A percentile compares a stretch with the other conserved stretches of the same genome.
Evolutionary conservation across 345 rosid species (phyloP).

Genomic region (Eutrema yunnanense): DNA sequence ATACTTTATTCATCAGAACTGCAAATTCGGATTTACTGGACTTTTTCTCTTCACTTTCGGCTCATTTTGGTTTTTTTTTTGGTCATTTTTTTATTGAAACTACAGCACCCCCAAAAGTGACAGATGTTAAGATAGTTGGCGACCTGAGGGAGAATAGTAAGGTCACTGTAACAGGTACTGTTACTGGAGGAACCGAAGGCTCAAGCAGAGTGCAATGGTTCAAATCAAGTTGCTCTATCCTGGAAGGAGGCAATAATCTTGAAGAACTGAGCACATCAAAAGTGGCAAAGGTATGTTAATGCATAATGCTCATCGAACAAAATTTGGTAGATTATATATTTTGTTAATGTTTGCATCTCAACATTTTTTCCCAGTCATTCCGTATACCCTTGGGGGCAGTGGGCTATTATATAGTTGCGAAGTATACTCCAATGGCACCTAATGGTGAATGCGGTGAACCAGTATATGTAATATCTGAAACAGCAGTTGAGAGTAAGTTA

Average conservation of each 20-base stretch:
- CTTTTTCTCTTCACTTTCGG: not conserved
- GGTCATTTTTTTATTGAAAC: not conserved
- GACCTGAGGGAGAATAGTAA: slow-evolving; percentile 85
- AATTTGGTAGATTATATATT: not conserved
- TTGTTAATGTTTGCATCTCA: slow-evolving; percentile 5
- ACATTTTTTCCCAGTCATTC: slow-evolving; percentile 55
- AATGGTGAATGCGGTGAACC: slow-evolving; percentile 90
- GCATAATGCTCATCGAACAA: not conserved
- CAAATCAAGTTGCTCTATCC: slow-evolving; percentile 49
- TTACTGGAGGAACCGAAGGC: slow-evolving; percentile 90
- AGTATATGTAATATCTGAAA: slow-evolving; percentile 65
- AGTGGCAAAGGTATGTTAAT: slow-evolving; percentile 67
- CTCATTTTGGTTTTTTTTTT: slow-evolving; percentile 2
- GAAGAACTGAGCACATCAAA: slow-evolving; percentile 83
- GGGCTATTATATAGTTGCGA: slow-evolving; percentile 69
- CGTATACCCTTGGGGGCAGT: slow-evolving; percentile 96
- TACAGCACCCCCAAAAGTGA: slow-evolving; percentile 93
- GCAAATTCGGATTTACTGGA: not conserved
- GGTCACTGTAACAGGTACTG: slow-evolving; percentile 70
- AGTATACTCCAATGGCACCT: slow-evolving; percentile 82
- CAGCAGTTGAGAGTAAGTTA: slow-evolving; percentile 72
- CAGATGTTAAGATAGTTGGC: slow-evolving; percentile 79
- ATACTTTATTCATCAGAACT: not conserved
- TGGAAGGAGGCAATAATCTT: slow-evolving; percentile 58
- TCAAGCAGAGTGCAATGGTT: slow-evolving; percentile 98